Percentiles rank a stretch among this genome's conserved stretches.
Conservation (phyloP, 192 early-diverging fungal species). For the Chytriomyces sp. region DNA sequence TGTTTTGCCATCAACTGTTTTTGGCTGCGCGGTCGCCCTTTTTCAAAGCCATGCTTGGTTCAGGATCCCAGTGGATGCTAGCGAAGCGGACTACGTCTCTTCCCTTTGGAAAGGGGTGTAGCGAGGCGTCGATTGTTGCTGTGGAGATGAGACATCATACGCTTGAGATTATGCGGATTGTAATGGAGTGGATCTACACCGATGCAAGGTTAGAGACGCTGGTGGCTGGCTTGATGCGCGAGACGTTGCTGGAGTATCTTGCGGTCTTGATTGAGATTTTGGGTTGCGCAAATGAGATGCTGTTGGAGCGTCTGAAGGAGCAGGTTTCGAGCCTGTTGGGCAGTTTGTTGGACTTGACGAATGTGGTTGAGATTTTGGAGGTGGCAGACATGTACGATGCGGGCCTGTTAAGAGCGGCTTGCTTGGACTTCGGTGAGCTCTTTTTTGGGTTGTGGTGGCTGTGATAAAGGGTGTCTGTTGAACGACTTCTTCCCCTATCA, state of each 20-base stretch:
- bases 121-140: conserved; percentile 19
- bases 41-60: conserved; percentile 64
- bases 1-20: conserved; percentile 53
- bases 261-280: conserved; percentile 59
- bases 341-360: conserved; percentile 45
- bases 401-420: conserved; percentile 48
- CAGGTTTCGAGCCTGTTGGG: conserved; percentile 31
- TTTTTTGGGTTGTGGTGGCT: conserved; percentile 28
- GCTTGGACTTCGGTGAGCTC: conserved; percentile 53
- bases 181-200: conserved; percentile 60
- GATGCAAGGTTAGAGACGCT: conserved; percentile 32
- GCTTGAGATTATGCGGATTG: conserved; percentile 51
- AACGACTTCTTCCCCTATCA: too few relatives aligned
- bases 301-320: conserved; percentile 50
- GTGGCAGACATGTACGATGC: conserved; percentile 56
- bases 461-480: too few relatives aligned
- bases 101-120: not conserved
- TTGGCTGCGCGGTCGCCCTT: conserved; percentile 64
- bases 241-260: conserved; percentile 50
- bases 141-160: conserved; percentile 58
- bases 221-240: conserved; percentile 42
- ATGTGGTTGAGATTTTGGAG: conserved; percentile 57
- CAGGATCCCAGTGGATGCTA: conserved; percentile 53
- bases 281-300: conserved; percentile 64
- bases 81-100: not conserved